Evolutionary conservation across 2,329 filamentous ascomycete genomes (phyloP).

Genomic region (Chaetothyriales sp.): DNA sequence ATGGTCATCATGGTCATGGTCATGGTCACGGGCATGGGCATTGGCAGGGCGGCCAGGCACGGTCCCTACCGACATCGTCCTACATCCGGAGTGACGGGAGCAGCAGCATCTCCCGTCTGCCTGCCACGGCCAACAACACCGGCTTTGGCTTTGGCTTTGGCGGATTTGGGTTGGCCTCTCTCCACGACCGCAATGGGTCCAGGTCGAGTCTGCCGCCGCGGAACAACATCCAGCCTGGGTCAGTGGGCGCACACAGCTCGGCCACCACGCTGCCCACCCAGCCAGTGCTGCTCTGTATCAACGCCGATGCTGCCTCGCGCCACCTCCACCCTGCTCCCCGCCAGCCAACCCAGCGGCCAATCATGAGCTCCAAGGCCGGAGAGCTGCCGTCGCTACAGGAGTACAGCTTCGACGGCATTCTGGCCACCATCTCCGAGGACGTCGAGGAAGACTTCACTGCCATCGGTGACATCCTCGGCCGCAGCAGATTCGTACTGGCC

Average conservation of each 20-base stretch:
- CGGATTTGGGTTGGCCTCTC: neutral
- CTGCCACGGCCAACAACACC: slow-evolving; percentile 2
- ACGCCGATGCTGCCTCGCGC: slow-evolving; percentile 25
- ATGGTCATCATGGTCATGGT: neutral
- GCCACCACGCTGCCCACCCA: slow-evolving; percentile 24
- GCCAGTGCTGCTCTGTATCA: slow-evolving; percentile 30
- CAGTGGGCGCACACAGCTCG: slow-evolving; percentile 12
- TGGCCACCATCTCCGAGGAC: slow-evolving; percentile 43
- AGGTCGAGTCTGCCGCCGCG: slow-evolving; percentile 10
- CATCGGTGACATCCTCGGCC: slow-evolving; percentile 48
- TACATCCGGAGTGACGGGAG: slow-evolving; percentile 16
- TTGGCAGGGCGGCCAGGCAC: slow-evolving; percentile 7
- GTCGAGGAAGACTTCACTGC: slow-evolving; percentile 43
- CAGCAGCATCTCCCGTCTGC: slow-evolving; percentile 10
- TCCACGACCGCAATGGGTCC: slow-evolving; percentile 14
- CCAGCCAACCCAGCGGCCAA: slow-evolving; percentile 19
- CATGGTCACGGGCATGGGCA: neutral
- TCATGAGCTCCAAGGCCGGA: slow-evolving; percentile 18
- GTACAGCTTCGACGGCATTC: slow-evolving; percentile 41
- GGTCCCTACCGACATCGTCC: slow-evolving; percentile 16
- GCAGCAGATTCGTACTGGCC: slow-evolving; percentile 45
- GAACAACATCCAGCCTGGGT: slow-evolving; percentile 9
- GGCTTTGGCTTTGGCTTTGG: neutral
- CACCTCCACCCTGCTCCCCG: slow-evolving; percentile 20
- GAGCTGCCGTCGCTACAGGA: slow-evolving; percentile 34